Evolutionary conservation across 2,329 filamentous ascomycete species (phyloP), one percentile per base, ranked within the genome.

Genomic region (Fusarium foetens): DNA sequence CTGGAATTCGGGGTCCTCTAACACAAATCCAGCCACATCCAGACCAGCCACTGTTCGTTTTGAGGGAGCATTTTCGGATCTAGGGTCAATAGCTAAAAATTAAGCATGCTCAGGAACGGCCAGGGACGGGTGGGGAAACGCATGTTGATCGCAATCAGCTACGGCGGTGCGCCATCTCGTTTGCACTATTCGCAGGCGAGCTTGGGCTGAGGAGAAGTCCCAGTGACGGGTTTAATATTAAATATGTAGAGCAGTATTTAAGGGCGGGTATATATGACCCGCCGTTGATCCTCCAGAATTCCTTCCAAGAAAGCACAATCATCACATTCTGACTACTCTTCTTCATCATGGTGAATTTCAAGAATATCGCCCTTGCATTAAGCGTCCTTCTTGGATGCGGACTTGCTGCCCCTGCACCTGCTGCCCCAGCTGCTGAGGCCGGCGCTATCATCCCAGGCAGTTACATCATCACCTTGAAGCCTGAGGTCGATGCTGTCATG

Each of bases 381-480:
- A 63, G 64, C 12, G 6, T 68, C 35, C 67, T 68, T 16, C 2
- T 68, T 5, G 66, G 66, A 35, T 68, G 43, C 0, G 66, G 57
- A 23, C n/a, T 68, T 42, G 58, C 64, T 23, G 29, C 41, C 13
- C 66, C 66, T 38, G 57, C 64, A 2, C 64, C 49, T 21, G 38
- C 64, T 11, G 25, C n/a, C 4, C 63, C 45, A 1, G 12, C 25
- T 7, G 35, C 43, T 8, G 43, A 63, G 10, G 29, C 64, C 0
- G 66, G 58, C 1, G 36, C 71, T 19, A 61, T 80, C 35, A 75
- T 83, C 36, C 74, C 80, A 23, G 80, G 78, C 57, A 84, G 83
- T 51, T 91, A 89, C 79, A 90, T 91, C 72, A 86, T 91, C 33
- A 88, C 90, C 39, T 89, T 90, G 78, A 88, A 90, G 77, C 58